These are phyloP conservation scores for Phytopythium delawarense DNA, from an alignment of 352 stramenopile species.

Conservation along the genomic window DNA sequence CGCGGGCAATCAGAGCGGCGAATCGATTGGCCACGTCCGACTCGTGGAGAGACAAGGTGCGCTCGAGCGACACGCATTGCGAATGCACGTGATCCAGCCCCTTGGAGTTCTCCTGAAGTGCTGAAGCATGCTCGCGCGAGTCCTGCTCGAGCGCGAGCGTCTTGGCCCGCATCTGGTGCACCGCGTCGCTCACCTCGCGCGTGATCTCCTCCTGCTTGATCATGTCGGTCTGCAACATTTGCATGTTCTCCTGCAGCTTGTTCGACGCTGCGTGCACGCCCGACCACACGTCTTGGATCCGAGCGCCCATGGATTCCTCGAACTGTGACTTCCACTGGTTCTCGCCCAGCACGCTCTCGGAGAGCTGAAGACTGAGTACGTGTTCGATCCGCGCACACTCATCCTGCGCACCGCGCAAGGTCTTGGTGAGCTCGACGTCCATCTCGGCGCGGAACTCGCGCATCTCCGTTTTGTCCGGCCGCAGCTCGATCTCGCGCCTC, in stretches of 20 bases:
- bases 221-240: conserved; percentile 43
- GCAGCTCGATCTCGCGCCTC: conserved; percentile 27
- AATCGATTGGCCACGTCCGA: conserved; percentile 19
- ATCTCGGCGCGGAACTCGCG: conserved; percentile 41
- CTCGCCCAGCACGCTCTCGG: conserved; percentile 32
- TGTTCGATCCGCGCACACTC: conserved; percentile 29
- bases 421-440: conserved; percentile 14
- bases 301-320: conserved; percentile 35
- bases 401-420: conserved; percentile 17
- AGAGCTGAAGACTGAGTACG: conserved; percentile 27
- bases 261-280: conserved; percentile 29
- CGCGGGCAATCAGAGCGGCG: conserved; percentile 15
- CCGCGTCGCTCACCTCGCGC: conserved; percentile 22
- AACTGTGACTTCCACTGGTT: conserved; percentile 62
- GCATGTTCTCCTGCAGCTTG: conserved; percentile 33
- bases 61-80: conserved; percentile 18
- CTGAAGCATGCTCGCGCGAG: conserved; percentile 11
- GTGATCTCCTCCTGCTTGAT: conserved; percentile 37
- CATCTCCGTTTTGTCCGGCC: conserved; percentile 29
- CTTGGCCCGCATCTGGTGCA: conserved; percentile 25
- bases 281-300: conserved; percentile 55
- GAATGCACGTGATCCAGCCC: conserved; percentile 28
- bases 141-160: conserved; percentile 17
- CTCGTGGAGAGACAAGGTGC: conserved; percentile 24
- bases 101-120: conserved; percentile 21